These are phyloP conservation scores for Beauveria caledonica DNA, from an alignment of 2,329 filamentous ascomycete genomes.

Conservation along the genomic window DNA sequence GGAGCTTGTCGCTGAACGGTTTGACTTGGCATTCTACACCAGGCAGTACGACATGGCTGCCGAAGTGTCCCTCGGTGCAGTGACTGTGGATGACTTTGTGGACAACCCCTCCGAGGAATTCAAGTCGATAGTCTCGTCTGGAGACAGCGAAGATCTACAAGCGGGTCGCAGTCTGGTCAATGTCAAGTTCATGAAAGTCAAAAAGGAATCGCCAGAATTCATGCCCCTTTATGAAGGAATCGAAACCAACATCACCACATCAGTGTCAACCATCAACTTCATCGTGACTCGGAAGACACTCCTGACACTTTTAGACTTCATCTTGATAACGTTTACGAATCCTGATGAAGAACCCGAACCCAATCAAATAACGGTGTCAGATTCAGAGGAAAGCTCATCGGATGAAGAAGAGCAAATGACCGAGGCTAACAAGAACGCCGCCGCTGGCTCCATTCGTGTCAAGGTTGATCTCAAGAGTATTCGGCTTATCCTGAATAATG, in stretches of 20 bases:
- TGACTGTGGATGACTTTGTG: conserved; percentile 91
- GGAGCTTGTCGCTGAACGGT: conserved; percentile 83
- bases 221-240: conserved; percentile 86
- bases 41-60: conserved; percentile 88
- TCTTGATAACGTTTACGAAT: conserved; percentile 81
- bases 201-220: conserved; percentile 86
- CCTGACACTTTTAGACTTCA: conserved; percentile 86
- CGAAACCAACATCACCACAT: conserved; percentile 84
- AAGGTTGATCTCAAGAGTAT: conserved; percentile 93
- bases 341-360: conserved; percentile 28
- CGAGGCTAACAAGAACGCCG: conserved; percentile 26
- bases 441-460: conserved; percentile 73
- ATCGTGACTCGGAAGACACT: conserved; percentile 90
- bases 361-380: conserved; percentile 21
- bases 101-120: conserved; percentile 84
- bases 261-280: conserved; percentile 91
- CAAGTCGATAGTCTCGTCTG: conserved; percentile 92
- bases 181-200: conserved; percentile 85
- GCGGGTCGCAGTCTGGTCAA: conserved; percentile 76
- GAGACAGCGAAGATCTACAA: conserved; percentile 60
- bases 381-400: conserved; percentile 33
- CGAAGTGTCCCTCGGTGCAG: conserved; percentile 76
- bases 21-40: conserved; percentile 80
- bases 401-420: conserved; percentile 29
- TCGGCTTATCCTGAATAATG: conserved; percentile 89